Percentiles rank a stretch among this genome's conserved stretches.
These are phyloP conservation scores for peach (Prunus persica) DNA, from an alignment of 306 rosid species.

Conservation along the genomic window Prunus_persica_NCBIv2 NC_034016.1:20009001-20009500, in stretches of 20 bases:
- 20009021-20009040: constrained; percentile 65
- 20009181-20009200: constrained; percentile 60
- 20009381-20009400: constrained; percentile 59
- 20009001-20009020: constrained; percentile 16
- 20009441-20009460: constrained; percentile 36
- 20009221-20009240: constrained; percentile 29
- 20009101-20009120: constrained; percentile 51
- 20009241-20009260: constrained; percentile 68
- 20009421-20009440: constrained; percentile 62
- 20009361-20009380: constrained; percentile 37
- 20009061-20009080: constrained; percentile 33
- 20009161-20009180: constrained; percentile 54
- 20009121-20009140: constrained; percentile 55
- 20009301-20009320: constrained; percentile 53
- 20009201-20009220: constrained; percentile 38
- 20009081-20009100: constrained; percentile 43
- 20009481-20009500: constrained; percentile 67
- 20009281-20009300: constrained; percentile 39
- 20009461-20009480: constrained; percentile 66
- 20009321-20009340: constrained; percentile 63
- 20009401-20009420: constrained; percentile 63
- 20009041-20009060: constrained; percentile 59
- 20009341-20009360: constrained; percentile 52
- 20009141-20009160: constrained; percentile 17
- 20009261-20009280: constrained; percentile 37